Evolutionary conservation across 345 rosid genomes (phyloP).

Genomic region (Salix viminalis): DNA sequence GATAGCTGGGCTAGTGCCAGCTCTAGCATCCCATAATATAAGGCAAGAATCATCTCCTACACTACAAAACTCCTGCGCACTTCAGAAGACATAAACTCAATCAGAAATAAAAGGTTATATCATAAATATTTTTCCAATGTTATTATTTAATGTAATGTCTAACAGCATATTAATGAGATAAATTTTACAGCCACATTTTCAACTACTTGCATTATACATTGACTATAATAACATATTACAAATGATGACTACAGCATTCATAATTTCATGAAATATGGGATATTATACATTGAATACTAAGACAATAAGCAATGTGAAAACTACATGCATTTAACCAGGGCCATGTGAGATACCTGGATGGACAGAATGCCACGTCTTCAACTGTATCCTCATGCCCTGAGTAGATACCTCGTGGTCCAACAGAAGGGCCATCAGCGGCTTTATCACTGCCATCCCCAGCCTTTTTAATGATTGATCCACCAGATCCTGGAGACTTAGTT

Average conservation of each 20-base stretch:
- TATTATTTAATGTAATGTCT: not conserved
- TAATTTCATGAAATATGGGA: not conserved
- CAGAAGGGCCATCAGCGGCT: slow-evolving; percentile 58
- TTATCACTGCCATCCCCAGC: slow-evolving; percentile 67
- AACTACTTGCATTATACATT: not conserved
- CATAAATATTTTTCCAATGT: not conserved
- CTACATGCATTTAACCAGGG: not conserved
- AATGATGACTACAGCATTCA: not conserved
- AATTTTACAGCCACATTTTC: not conserved
- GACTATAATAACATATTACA: not conserved
- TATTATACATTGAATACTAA: not conserved
- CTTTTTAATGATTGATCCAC: slow-evolving; percentile 67
- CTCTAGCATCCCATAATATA: slow-evolving; percentile 96
- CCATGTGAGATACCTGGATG: slow-evolving; percentile 64
- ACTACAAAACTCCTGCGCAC: slow-evolving; percentile 97
- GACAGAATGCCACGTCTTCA: slow-evolving; percentile 95
- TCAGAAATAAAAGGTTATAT: slow-evolving; percentile 17
- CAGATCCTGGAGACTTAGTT: slow-evolving; percentile 64
- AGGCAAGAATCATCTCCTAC: slow-evolving; percentile 99
- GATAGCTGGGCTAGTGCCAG: slow-evolving; percentile 67
- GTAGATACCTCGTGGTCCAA: slow-evolving; percentile 94
- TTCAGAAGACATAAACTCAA: slow-evolving; percentile 31
- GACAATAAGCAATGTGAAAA: not conserved
- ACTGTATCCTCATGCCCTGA: slow-evolving; percentile 93
- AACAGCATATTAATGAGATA: not conserved